Evolutionary conservation across 2,329 filamentous ascomycete genomes (phyloP).

Genomic region (Monosporascus sp.): DNA sequence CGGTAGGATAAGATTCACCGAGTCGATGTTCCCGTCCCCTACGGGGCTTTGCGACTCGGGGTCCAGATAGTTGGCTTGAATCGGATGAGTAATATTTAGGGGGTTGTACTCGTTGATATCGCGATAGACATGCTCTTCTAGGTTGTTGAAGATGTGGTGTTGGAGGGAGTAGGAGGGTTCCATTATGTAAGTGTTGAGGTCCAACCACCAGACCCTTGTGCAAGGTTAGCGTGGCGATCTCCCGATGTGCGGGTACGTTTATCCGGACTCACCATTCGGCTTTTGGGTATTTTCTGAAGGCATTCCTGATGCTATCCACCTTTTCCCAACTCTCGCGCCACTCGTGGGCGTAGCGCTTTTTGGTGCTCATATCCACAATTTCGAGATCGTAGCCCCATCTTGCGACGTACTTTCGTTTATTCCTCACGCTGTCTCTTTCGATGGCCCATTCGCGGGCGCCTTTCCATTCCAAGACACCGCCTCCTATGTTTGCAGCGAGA

Average conservation of each 20-base stretch:
- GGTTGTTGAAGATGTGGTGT: conserved; percentile 79
- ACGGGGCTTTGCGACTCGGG: conserved; percentile 63
- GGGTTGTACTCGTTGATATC: conserved; percentile 97
- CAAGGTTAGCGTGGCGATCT: conserved; percentile 14
- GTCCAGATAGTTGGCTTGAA: conserved; percentile 71
- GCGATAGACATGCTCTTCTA: conserved; percentile 73
- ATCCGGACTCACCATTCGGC: conserved; percentile 76
- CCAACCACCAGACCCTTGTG: conserved; percentile 97
- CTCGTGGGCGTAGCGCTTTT: conserved; percentile 97
- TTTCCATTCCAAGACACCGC: conserved; percentile 99
- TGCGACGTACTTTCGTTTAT: conserved; percentile 84
- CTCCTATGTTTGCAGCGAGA: conserved; percentile 86
- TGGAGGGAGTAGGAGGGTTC: conserved; percentile 89
- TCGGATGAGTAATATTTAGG: conserved; percentile 84
- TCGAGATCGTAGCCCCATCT: conserved; percentile 95
- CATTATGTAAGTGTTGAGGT: conserved; percentile 97
- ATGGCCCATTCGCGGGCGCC: conserved; percentile 96
- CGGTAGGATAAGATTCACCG: conserved; percentile 81
- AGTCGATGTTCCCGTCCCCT: conserved; percentile 72
- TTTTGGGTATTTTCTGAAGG: conserved; percentile 87
- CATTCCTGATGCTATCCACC: conserved; percentile 85
- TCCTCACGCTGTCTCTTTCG: conserved; percentile 90
- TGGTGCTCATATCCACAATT: conserved; percentile 96
- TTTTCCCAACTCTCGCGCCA: conserved; percentile 99
- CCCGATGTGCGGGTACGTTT: conserved; percentile 1